Percentiles rank a stretch among this genome's conserved stretches.
phyloP scores from a whole-genome alignment of 371 early-diverging fungal genomes.

The Mortierella sp. region DNA sequence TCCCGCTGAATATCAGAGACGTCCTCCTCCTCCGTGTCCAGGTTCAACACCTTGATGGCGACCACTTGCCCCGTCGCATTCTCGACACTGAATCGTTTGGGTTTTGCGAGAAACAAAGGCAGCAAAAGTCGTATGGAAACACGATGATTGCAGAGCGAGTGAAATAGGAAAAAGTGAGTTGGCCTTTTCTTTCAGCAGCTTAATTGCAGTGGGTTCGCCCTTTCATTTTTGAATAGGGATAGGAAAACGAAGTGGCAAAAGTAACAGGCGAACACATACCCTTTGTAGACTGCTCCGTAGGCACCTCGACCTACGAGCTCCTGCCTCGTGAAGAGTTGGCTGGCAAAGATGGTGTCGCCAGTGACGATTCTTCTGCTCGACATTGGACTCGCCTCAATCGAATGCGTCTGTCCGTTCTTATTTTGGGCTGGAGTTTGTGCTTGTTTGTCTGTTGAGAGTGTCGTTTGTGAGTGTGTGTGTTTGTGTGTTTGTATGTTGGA shows the following conservation, averaged over 20 bases:
- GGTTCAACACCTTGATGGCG: slow-evolving; percentile 97
- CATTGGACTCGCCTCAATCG: slow-evolving; percentile 31
- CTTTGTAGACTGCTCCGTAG: slow-evolving; percentile 77
- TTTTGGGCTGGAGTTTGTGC: not conserved
- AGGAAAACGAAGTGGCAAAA: not conserved
- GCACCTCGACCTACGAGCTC: slow-evolving; percentile 78
- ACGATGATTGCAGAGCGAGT: not conserved
- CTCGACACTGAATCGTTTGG: slow-evolving; percentile 64
- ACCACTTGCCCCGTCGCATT: slow-evolving; percentile 80
- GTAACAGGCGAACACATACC: slow-evolving; percentile 48
- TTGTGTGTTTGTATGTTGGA: not conserved
- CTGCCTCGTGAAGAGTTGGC: slow-evolving; percentile 61
- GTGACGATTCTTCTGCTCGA: slow-evolving; percentile 52
- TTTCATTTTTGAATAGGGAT: too few relatives aligned
- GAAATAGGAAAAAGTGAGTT: not conserved
- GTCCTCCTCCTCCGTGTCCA: slow-evolving; percentile 97
- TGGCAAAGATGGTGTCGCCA: slow-evolving; percentile 59
- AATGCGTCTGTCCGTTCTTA: slow-evolving; percentile 11
- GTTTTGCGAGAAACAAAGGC: not conserved
- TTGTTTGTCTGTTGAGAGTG: not conserved
- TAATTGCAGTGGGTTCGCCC: not conserved
- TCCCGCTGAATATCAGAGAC: slow-evolving; percentile 97
- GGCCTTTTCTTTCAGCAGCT: not conserved
- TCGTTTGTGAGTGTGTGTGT: too few relatives aligned
- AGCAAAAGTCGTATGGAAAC: not conserved